These are phyloP conservation scores for Chalciporus pseudorubinellus DNA, from an alignment of 768 basidiomycete genomes.

Conservation along the genomic window DNA sequence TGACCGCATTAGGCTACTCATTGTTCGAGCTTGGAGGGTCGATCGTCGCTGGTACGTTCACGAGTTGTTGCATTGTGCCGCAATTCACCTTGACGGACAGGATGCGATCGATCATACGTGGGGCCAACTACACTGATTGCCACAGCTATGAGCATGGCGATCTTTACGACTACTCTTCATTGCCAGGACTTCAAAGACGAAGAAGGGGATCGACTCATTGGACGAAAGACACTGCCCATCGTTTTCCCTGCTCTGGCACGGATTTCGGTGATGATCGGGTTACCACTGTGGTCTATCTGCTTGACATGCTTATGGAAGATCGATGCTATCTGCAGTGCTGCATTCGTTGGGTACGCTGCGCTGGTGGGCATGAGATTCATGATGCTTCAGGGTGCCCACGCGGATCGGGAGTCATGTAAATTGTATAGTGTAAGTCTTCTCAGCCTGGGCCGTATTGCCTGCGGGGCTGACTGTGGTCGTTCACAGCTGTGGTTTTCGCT, in stretches of 20 bases:
- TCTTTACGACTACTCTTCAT: slow-evolving; percentile 38
- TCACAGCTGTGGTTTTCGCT: slow-evolving; percentile 32
- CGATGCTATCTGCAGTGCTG: slow-evolving; percentile 25
- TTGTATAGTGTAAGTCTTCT: slow-evolving; percentile 30
- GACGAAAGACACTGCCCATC: slow-evolving; percentile 45
- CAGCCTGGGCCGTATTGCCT: not conserved
- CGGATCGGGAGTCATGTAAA: slow-evolving; percentile 28
- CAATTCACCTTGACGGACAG: slow-evolving; percentile 16
- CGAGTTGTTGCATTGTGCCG: not conserved
- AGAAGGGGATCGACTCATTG: slow-evolving; percentile 39
- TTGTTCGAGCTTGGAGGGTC: slow-evolving; percentile 39
- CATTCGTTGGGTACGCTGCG: slow-evolving; percentile 25
- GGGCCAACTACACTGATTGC: slow-evolving; percentile 30
- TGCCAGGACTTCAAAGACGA: slow-evolving; percentile 40
- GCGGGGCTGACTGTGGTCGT: not conserved
- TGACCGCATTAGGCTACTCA: slow-evolving; percentile 38
- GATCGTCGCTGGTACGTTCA: slow-evolving; percentile 33
- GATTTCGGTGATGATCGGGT: slow-evolving; percentile 23
- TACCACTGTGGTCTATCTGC: slow-evolving; percentile 32
- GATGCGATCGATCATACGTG: slow-evolving; percentile 20
- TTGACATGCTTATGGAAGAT: slow-evolving; percentile 27
- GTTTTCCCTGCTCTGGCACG: slow-evolving; percentile 35
- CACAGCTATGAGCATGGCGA: slow-evolving; percentile 27
- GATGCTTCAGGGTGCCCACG: slow-evolving; percentile 19
- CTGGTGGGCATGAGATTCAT: slow-evolving; percentile 27